Evolutionary conservation across 129 eudicot genomes (phyloP).

Genomic region (Arctium minus): DNA sequence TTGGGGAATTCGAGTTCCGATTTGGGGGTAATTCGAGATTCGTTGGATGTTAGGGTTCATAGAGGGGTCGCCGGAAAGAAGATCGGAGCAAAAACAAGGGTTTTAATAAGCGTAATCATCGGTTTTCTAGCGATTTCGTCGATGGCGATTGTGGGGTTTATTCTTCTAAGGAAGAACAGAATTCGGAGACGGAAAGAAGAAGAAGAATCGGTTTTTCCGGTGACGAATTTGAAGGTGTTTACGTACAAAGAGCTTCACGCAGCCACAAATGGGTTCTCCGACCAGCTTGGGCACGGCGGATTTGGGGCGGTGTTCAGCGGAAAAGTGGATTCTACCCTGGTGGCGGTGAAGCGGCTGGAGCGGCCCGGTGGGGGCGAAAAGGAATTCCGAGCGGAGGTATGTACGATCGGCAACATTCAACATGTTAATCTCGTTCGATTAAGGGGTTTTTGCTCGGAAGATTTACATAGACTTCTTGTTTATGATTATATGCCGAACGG

Average conservation of each 20-base stretch:
- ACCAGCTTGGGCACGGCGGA: conserved; percentile 92
- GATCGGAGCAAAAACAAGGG: background rate
- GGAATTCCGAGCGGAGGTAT: conserved; percentile 93
- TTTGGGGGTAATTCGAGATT: conserved; percentile 35
- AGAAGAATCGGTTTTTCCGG: conserved; percentile 55
- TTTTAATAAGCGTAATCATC: conserved; percentile 31
- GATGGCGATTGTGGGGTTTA: background rate
- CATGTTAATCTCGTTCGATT: conserved; percentile 91
- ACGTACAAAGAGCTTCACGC: conserved; percentile 81
- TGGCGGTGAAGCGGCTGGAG: conserved; percentile 89
- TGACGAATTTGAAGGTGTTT: conserved; percentile 68
- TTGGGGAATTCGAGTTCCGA: conserved; percentile 56
- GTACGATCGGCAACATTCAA: conserved; percentile 92
- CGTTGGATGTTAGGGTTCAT: conserved; percentile 47
- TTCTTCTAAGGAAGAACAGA: conserved; percentile 38
- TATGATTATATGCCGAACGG: conserved; percentile 94
- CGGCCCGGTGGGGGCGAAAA: conserved; percentile 88
- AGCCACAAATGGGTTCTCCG: conserved; percentile 82
- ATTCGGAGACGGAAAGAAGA: conserved; percentile 38
- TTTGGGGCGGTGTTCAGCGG: conserved; percentile 86
- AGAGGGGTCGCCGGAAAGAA: conserved; percentile 18
- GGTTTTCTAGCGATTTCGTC: conserved; percentile 27
- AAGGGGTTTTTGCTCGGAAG: conserved; percentile 82
- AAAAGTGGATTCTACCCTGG: conserved; percentile 46
- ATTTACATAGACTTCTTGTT: conserved; percentile 70